These are phyloP conservation scores for Malassezia obtusa DNA, from an alignment of 1,284 basidiomycete species.

Conservation along the genomic window DNA sequence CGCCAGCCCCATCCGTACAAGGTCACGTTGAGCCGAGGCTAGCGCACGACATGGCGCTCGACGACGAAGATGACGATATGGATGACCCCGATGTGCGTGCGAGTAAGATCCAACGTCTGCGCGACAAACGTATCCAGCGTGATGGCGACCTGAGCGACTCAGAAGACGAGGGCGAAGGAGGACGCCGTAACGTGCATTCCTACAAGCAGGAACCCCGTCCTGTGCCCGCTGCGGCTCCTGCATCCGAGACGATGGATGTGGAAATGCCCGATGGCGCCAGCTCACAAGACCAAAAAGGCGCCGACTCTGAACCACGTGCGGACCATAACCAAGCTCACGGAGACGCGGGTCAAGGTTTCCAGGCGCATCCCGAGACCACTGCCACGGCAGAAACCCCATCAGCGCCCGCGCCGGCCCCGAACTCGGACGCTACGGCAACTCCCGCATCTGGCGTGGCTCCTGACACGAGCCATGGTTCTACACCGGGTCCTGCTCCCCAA, in stretches of 20 bases:
- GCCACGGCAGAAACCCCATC: too few species aligned
- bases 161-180: slow-evolving; percentile 32
- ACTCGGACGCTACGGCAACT: too few species aligned
- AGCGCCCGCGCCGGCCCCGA: too few species aligned
- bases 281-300: too few species aligned
- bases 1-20: slow-evolving; percentile 38
- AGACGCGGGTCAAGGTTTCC: too few species aligned
- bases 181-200: not conserved
- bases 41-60: slow-evolving; percentile 20
- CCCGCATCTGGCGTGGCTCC: too few species aligned
- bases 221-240: not conserved
- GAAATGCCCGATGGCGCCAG: not conserved
- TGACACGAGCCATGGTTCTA: too few species aligned
- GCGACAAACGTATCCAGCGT: slow-evolving; percentile 23
- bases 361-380: too few species aligned
- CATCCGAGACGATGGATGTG: not conserved
- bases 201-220: not conserved
- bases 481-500: not conserved
- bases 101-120: slow-evolving; percentile 24
- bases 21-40: slow-evolving; percentile 38
- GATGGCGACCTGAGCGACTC: slow-evolving; percentile 31
- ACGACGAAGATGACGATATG: slow-evolving; percentile 25
- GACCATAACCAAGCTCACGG: too few species aligned
- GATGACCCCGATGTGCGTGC: slow-evolving; percentile 22
- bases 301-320: too few species aligned